Percentiles rank a stretch among this genome's conserved stretches.
These are phyloP conservation scores for Fusarium clavum DNA, from an alignment of 2,329 filamentous ascomycete species.

Conservation along the genomic window DNA sequence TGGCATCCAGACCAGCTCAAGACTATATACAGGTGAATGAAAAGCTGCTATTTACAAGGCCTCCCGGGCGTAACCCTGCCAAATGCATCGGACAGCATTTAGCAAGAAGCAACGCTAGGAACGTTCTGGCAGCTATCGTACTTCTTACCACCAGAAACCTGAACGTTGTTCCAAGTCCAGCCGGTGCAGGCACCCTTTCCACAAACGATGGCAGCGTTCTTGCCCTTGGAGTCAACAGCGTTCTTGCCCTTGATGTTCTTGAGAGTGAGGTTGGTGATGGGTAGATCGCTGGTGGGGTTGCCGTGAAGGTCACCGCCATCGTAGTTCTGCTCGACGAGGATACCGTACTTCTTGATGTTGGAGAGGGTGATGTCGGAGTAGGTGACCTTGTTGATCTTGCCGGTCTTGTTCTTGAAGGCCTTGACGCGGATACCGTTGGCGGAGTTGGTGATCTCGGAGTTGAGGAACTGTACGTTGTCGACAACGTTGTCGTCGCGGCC, in stretches of 20 bases:
- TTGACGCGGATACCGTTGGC: constrained; percentile 64
- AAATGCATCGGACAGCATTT: background rate
- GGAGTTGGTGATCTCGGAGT: constrained; percentile 62
- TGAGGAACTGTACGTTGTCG: constrained; percentile 60
- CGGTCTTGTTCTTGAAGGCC: constrained; percentile 59
- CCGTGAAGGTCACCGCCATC: constrained; percentile 59
- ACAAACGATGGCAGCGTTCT: constrained; percentile 65
- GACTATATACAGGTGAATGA: background rate
- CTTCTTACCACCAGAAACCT: constrained; percentile 63
- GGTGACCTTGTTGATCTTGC: constrained; percentile 56
- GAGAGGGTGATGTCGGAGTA: constrained; percentile 58
- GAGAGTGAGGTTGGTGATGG: constrained; percentile 61
- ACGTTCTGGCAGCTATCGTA: constrained; percentile 48
- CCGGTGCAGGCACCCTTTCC: constrained; percentile 56
- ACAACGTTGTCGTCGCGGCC: constrained; percentile 64
- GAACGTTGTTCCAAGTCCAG: constrained; percentile 65
- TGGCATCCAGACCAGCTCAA: background rate
- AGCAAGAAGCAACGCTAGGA: constrained; percentile 43
- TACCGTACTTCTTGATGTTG: constrained; percentile 52
- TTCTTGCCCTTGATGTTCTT: constrained; percentile 55
- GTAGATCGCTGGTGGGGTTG: constrained; percentile 58
- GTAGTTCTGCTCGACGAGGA: constrained; percentile 59
- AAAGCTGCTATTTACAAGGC: background rate
- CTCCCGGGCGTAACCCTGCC: background rate
- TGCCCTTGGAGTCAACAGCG: constrained; percentile 51